Base-by-base conservation (phyloP, 2,329 filamentous ascomycete genomes). In the Apiospora koreana region DNA sequence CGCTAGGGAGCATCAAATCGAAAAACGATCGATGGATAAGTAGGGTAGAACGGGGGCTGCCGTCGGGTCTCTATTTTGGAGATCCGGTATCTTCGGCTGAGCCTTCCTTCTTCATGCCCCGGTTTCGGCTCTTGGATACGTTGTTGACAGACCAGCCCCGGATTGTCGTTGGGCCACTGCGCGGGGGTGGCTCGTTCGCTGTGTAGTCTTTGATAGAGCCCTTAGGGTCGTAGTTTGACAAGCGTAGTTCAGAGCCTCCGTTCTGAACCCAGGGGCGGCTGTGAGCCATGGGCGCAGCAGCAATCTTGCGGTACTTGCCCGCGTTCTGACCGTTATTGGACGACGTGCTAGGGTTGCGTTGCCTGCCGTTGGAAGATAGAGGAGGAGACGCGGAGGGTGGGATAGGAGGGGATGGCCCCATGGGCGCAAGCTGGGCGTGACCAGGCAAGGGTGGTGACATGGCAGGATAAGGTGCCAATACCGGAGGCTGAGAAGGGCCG, bases 171-270 rank as follows among this genome's bases (percentile, higher is more conserved):
- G 88, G 88, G 0, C 87, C 88, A 21, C 85, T 86, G 65, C 83
- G 84, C 10, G 88, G 88, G 41, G 88, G 83, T 18, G 87, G 86
- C 67, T 89, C 87, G 23, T 83, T 84, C 2, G 87, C 83, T 4
- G 82, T 81, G 58, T 88, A 88, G 74, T 90, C 87, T 75, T 89
- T 89, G 76, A 89, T 88, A 25, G 87, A 85, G 72, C 86, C 84
- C 38, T 81, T 82, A 65, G 85, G 84, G 70, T 86, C 83, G 73
- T 89, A 90, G 46, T 85, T 86, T 3, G 89, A 87, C 4, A 88
- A 88, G 69, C 88, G 85, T n/a, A 90, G 81, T 74, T 89, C 87
- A 21, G 84, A 82, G 25, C 80, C 80, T 48, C 77, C 79, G 74
- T 84, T 85, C 69, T 81, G 80, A 77, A 83, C 85, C 71, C 83